phyloP scores from a whole-genome alignment of 2,329 filamentous ascomycete genomes.

The Ophiostoma novo-ulmi region DNA sequence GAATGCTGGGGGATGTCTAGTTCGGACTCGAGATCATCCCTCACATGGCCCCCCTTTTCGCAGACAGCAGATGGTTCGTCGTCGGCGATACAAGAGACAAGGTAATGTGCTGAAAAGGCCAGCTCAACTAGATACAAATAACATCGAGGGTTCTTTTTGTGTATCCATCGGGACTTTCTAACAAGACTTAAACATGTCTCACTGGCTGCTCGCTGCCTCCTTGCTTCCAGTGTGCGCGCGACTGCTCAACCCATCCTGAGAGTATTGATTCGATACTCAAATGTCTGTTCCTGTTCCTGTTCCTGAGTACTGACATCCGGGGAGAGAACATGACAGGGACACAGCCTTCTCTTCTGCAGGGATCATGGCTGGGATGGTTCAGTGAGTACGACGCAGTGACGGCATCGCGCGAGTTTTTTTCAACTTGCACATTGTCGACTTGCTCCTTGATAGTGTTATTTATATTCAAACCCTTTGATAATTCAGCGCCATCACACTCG shows the following conservation, averaged over 20 bases:
- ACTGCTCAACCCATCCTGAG: background rate
- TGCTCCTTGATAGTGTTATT: background rate
- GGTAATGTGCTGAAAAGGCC: background rate
- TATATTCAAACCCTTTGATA: background rate
- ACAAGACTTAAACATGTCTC: constrained; percentile 4
- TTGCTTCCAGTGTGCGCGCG: background rate
- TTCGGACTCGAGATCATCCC: background rate
- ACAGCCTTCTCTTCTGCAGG: constrained; percentile 1
- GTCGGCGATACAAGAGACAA: background rate
- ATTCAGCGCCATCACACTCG: background rate
- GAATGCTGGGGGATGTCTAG: background rate
- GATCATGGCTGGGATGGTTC: background rate
- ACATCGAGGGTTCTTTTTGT: background rate
- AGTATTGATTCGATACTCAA: background rate
- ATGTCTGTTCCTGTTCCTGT: background rate
- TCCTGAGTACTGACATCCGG: background rate
- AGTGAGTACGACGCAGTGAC: constrained; percentile 21
- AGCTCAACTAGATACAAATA: background rate
- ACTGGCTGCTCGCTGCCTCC: background rate
- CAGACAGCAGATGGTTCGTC: background rate
- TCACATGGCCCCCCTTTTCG: background rate
- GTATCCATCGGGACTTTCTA: constrained; percentile 11
- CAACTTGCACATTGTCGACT: background rate
- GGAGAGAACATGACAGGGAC: background rate
- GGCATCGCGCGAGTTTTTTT: constrained; percentile 18